Evolutionary conservation across 192 early-diverging fungal species (phyloP).

Genomic region (Radiomyces spectabilis): DNA sequence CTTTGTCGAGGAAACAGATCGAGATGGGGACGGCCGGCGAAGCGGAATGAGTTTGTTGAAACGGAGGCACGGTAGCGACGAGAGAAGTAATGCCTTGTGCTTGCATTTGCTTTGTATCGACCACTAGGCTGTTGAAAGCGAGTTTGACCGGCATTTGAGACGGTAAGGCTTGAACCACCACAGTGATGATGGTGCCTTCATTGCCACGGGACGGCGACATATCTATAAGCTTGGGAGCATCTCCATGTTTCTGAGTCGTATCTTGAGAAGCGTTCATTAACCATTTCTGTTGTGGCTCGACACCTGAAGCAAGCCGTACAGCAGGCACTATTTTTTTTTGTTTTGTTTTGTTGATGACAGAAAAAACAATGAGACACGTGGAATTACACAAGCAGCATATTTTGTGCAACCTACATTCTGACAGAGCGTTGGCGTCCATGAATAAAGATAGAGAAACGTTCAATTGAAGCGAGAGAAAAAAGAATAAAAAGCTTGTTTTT

Average conservation of each 20-base stretch:
- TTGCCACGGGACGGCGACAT: slow-evolving; percentile 7
- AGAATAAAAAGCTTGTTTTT: too few relatives aligned
- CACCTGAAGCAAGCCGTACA: slow-evolving; percentile 14
- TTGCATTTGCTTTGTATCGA: slow-evolving; percentile 41
- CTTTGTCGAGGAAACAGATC: slow-evolving; percentile 34
- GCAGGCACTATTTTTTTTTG: slow-evolving; percentile 14
- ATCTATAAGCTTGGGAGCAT: slow-evolving; percentile 6
- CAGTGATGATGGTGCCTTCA: slow-evolving; percentile 11
- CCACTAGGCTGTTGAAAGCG: slow-evolving; percentile 39
- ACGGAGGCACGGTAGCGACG: slow-evolving; percentile 32
- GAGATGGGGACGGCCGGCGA: slow-evolving; percentile 33
- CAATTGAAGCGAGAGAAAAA: too few relatives aligned
- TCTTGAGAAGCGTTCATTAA: not conserved
- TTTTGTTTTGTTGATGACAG: too few relatives aligned
- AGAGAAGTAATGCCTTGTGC: slow-evolving; percentile 35
- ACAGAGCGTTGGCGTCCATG: too few relatives aligned
- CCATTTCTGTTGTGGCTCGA: slow-evolving; percentile 17
- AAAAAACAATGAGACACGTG: too few relatives aligned
- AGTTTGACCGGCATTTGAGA: slow-evolving; percentile 19
- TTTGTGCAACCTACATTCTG: too few relatives aligned
- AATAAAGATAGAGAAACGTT: too few relatives aligned
- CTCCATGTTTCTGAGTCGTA: not conserved
- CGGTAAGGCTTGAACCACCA: slow-evolving; percentile 8
- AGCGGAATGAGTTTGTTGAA: slow-evolving; percentile 31
- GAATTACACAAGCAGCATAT: too few relatives aligned